These are phyloP conservation scores for Fraxinus platypoda DNA, from an alignment of 305 asterid species.

Conservation along the genomic window DNA sequence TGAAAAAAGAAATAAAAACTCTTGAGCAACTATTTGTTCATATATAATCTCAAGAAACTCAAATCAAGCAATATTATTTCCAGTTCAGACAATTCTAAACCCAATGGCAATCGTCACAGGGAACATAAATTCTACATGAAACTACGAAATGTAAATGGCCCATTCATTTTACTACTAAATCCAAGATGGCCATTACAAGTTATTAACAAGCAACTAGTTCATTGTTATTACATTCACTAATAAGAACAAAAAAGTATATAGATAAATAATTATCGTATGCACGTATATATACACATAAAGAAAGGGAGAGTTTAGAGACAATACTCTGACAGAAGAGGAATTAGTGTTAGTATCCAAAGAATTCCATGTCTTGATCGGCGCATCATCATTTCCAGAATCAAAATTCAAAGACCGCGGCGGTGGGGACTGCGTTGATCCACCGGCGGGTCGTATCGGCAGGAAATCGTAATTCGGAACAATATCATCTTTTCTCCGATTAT, in stretches of 20 bases:
- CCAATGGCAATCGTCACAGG: neutral
- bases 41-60: neutral
- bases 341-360: slow-evolving; percentile 56
- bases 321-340: slow-evolving; percentile 56
- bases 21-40: neutral
- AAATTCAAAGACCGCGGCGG: slow-evolving; percentile 34
- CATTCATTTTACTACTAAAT: neutral
- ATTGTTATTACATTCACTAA: neutral
- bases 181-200: neutral
- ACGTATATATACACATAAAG: neutral
- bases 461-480: slow-evolving; percentile 44
- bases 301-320: slow-evolving; percentile 16
- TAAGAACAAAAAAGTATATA: neutral
- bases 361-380: slow-evolving; percentile 59
- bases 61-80: neutral
- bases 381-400: slow-evolving; percentile 45
- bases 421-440: slow-evolving; percentile 34
- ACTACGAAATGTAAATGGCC: neutral
- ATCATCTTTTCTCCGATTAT: slow-evolving; percentile 34
- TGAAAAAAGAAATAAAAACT: neutral
- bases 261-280: neutral
- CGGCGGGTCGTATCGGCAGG: slow-evolving; percentile 44
- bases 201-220: neutral
- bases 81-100: neutral
- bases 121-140: neutral